Conservation (phyloP, 352 stramenopile genomes). For the Globisporangium echinulatum region DNA sequence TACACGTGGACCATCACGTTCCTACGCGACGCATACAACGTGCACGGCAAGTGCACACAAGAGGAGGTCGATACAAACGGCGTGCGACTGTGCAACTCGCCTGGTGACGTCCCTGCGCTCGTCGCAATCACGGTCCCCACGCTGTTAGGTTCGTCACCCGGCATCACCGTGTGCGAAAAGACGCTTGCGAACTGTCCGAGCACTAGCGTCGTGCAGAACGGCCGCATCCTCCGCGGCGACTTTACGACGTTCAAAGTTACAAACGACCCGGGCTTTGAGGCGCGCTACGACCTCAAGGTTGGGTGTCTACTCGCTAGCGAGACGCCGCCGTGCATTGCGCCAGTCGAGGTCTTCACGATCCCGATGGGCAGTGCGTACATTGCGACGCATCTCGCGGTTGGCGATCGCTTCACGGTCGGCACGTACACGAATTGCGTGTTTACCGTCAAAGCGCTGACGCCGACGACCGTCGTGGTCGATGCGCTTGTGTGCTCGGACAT, state of each 20-base stretch:
- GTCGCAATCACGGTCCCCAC: conserved; percentile 11
- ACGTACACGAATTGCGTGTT: conserved; percentile 53
- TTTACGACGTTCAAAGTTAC: conserved; percentile 86
- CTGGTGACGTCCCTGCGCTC: conserved; percentile 90
- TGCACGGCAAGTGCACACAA: conserved; percentile 53
- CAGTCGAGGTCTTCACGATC: conserved; percentile 28
- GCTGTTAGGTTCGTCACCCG: conserved; percentile 28
- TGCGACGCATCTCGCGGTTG: conserved; percentile 19
- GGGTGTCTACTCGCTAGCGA: too few species aligned
- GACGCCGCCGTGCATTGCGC: conserved; percentile 19
- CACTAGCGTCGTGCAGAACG: conserved; percentile 28
- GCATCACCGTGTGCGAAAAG: conserved; percentile 24
- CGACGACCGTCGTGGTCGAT: conserved; percentile 29
- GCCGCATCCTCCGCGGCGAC: conserved; percentile 81
- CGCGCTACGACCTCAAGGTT: conserved; percentile 25
- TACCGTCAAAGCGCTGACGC: conserved; percentile 25
- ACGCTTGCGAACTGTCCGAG: conserved; percentile 16
- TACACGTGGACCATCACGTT: conserved; percentile 96
- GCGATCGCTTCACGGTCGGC: conserved; percentile 54
- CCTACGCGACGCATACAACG: conserved; percentile 83
- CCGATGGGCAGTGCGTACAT: conserved; percentile 23
- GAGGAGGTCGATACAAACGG: conserved; percentile 43
- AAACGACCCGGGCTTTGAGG: conserved; percentile 53
- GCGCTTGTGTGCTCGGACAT: conserved; percentile 22
- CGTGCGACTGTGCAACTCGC: conserved; percentile 86